Conservation (phyloP, 495 filamentous ascomycete species). For the Lophium mytilinum region DNA sequence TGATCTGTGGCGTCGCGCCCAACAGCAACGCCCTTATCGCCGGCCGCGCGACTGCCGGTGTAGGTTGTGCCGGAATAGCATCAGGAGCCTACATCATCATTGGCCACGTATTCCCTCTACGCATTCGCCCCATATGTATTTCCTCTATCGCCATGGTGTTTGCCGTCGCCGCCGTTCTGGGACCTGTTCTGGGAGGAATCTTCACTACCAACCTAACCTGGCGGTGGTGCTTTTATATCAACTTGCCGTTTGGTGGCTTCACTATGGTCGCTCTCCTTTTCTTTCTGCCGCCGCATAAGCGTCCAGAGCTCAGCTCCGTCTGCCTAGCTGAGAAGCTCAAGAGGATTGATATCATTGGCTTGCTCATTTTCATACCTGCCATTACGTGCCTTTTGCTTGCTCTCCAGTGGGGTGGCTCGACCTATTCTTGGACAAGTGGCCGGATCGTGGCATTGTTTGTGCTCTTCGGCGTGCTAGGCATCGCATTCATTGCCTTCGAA, state of each 20-base stretch:
- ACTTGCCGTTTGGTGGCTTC: conserved; percentile 28
- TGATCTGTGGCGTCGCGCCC: background rate
- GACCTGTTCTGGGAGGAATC: conserved; percentile 8
- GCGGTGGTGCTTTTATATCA: conserved; percentile 30
- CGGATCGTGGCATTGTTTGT: conserved; percentile 36
- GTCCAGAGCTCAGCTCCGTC: conserved; percentile 4
- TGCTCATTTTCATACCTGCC: conserved; percentile 10
- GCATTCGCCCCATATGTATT: background rate
- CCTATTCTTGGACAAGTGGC: conserved; percentile 15
- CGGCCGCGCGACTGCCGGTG: background rate
- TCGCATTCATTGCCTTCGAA: conserved; percentile 15
- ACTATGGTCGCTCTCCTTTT: conserved; percentile 20
- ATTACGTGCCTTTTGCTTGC: conserved; percentile 24
- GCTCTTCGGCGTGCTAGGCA: conserved; percentile 21
- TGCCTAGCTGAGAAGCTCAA: conserved; percentile 27
- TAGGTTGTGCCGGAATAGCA: conserved; percentile 2
- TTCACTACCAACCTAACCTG: conserved; percentile 12
- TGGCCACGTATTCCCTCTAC: background rate
- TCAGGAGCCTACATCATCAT: conserved; percentile 8
- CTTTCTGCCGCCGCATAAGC: conserved; percentile 17
- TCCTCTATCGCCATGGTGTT: background rate
- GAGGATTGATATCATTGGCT: conserved; percentile 29
- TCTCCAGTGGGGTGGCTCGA: conserved; percentile 26
- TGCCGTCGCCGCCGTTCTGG: conserved; percentile 1
- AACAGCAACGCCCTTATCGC: background rate